These are phyloP conservation scores for Rhodotorula babjevae DNA, from an alignment of 768 basidiomycete species.

Conservation along the genomic window DNA sequence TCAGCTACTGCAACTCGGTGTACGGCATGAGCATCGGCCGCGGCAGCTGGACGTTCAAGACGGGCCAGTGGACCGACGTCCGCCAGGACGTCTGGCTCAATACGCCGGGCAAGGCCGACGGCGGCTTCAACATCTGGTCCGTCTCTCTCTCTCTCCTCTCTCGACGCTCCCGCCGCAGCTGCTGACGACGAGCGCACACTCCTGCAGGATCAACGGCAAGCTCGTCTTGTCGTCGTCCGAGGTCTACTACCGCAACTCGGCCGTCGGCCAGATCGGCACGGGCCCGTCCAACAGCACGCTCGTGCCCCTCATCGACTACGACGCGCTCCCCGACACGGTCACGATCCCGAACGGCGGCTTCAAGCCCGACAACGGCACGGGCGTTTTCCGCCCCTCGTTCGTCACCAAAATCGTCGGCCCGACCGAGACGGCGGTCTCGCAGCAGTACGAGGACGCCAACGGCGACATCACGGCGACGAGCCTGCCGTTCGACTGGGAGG, in stretches of 20 bases:
- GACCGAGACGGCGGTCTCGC: background rate
- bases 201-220: conserved; percentile 38
- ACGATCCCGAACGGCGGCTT: conserved; percentile 39
- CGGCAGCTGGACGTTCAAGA: conserved; percentile 61
- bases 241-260: conserved; percentile 42
- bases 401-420: conserved; percentile 17
- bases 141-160: background rate
- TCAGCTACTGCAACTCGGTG: conserved; percentile 41
- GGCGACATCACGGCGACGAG: background rate
- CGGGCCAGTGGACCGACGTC: conserved; percentile 66
- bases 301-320: conserved; percentile 32
- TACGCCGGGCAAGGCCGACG: conserved; percentile 63
- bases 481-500: background rate
- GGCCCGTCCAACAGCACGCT: background rate
- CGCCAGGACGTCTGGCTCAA: conserved; percentile 69
- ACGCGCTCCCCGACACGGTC: conserved; percentile 21
- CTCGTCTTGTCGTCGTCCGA: conserved; percentile 36
- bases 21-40: conserved; percentile 57
- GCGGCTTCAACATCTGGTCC: conserved; percentile 45
- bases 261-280: background rate
- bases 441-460: background rate
- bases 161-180: background rate
- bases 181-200: background rate
- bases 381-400: conserved; percentile 1
- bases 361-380: background rate